Conservation (phyloP, 306 rosid genomes). For the Macrotyloma uniflorum region DNA sequence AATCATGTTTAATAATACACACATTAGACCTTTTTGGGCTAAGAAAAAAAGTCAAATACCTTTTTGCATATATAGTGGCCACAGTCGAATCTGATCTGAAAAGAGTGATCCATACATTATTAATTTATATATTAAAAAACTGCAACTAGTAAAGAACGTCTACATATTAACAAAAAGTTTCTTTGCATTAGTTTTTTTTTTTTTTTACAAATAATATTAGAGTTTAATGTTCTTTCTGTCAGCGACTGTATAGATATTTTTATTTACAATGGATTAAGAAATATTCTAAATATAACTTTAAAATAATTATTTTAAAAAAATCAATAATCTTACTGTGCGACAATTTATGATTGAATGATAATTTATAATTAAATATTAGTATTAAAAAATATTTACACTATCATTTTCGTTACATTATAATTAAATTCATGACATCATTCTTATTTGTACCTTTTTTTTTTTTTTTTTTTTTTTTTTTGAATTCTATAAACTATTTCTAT, state of each 20-base stretch:
- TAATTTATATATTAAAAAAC: not conserved
- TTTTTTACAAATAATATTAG: not conserved
- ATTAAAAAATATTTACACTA: too few relatives aligned
- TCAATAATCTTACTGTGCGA: too few relatives aligned
- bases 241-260: too few relatives aligned
- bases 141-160: slow-evolving; percentile 18
- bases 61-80: slow-evolving; percentile 25
- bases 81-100: not conserved
- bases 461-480: too few relatives aligned
- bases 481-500: not conserved
- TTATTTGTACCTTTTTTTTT: too few relatives aligned
- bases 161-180: not conserved
- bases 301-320: too few relatives aligned
- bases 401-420: too few relatives aligned
- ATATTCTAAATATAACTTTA: too few relatives aligned
- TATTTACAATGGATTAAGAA: too few relatives aligned
- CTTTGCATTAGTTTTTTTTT: not conserved
- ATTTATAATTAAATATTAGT: too few relatives aligned
- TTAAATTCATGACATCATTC: not conserved
- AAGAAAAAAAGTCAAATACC: slow-evolving; percentile 30
- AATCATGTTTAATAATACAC: not conserved
- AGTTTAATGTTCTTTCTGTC: not conserved
- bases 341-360: too few relatives aligned
- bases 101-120: not conserved
- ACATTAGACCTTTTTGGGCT: not conserved